Percentiles rank a stretch among this genome's conserved stretches.
phyloP scores from a whole-genome alignment of 116 monocot genomes.

The Thalassia testudinum region DNA sequence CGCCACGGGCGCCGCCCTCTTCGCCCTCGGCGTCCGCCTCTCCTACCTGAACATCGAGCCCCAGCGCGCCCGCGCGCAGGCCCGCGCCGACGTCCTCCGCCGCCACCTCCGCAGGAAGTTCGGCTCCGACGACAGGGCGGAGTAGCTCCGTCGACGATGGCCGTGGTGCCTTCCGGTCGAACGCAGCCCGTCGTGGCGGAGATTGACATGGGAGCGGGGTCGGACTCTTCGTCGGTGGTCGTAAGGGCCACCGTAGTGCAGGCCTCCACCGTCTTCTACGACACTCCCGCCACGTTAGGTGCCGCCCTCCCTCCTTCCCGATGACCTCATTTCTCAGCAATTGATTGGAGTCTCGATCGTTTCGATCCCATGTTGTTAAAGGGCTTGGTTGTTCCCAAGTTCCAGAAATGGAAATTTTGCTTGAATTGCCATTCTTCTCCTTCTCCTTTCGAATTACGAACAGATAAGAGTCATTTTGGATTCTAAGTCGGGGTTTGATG shows the following conservation, averaged over 20 bases:
- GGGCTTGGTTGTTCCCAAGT: too few relatives aligned
- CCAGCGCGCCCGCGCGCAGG: slow-evolving; percentile 47
- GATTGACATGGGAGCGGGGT: slow-evolving; percentile 25
- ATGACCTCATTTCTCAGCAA: too few relatives aligned
- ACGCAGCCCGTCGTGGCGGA: slow-evolving; percentile 19
- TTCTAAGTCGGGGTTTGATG: too few relatives aligned
- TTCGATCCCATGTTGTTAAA: too few relatives aligned
- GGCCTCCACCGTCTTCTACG: slow-evolving; percentile 86
- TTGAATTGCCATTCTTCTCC: too few relatives aligned
- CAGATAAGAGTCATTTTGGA: too few relatives aligned
- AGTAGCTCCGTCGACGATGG: slow-evolving; percentile 4
- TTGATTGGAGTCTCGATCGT: too few relatives aligned
- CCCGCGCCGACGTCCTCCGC: slow-evolving; percentile 45
- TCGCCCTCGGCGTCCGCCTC: slow-evolving; percentile 47
- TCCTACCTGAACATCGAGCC: slow-evolving; percentile 60
- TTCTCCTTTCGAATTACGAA: too few relatives aligned
- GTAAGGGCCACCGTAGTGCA: slow-evolving; percentile 63
- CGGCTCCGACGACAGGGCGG: slow-evolving; percentile 7
- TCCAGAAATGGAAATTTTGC: too few relatives aligned
- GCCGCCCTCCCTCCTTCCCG: background rate
- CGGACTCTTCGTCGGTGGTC: slow-evolving; percentile 8
- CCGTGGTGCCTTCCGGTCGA: slow-evolving; percentile 12
- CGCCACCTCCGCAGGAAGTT: slow-evolving; percentile 46
- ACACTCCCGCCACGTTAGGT: slow-evolving; percentile 85
- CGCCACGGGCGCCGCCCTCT: slow-evolving; percentile 21